Base-by-base conservation (phyloP, 169 alveolate species). In the Cryptosporidium ryanae region DNA sequence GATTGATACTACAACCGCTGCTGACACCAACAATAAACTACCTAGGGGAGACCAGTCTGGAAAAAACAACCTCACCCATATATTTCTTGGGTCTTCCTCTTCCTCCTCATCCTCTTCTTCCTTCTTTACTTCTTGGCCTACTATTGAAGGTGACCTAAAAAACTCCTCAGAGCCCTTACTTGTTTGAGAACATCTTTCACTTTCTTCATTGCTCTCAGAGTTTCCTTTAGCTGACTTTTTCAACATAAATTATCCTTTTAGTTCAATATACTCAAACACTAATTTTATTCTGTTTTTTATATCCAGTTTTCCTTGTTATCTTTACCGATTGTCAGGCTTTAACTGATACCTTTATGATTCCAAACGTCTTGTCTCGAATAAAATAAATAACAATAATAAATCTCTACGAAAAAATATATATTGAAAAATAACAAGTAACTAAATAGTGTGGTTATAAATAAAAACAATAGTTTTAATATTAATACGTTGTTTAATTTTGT, bases 71-170 rank as follows among this genome's bases (percentile, higher is more conserved):
- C 63, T 55, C 12, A 76, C 21, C 87, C 87, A 76, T 23, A 76
- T 76, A 44, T 61, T 76, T 8, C 87, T 57, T 17, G 87, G 87
- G 18, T 76, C 71, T 43, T 76, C 87, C 49, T 76, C 87, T 15
- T 76, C 87, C 48, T 76, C 87, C n/a, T 76, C 87, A 27, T 76
- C 87, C 21, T 76, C 87, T 17, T 76, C 87, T 61, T 76, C 87
- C 38, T 76, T 76, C 38, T 76, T 76, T 18, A 61, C 48, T 18
- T 76, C 87, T 34, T 76, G 87, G 2, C 71, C 87, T 32, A 76
- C 87, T 12, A 76, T 61, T 23, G 87, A 76, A n/a, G 87, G 87
- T 2, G 87, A 59, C 21, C 87, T 76, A 2, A 76, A 76, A 34
- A 76, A 76, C 38, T 55, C 87, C 50, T 76, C 87, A 23, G 87